A percentile compares a stretch with the other conserved stretches of the same genome.
These are phyloP conservation scores for Pichia sp. DNA, from an alignment of 1,139 yeast species.

Conservation along the genomic window DNA sequence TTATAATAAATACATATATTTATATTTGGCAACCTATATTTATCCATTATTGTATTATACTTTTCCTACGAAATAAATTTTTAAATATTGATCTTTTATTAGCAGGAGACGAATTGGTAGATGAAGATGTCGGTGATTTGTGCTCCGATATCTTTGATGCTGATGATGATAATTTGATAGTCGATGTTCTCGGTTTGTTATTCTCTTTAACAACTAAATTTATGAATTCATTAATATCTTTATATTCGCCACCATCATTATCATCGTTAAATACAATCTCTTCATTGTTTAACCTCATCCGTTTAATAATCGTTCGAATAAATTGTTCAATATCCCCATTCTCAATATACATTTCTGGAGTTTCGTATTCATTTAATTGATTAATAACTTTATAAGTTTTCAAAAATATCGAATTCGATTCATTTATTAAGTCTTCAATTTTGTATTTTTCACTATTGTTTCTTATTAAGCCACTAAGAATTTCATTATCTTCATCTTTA, in stretches of 20 bases:
- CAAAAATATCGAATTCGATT: slow-evolving; percentile 36
- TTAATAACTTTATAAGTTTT: slow-evolving; percentile 35
- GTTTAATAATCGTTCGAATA: background rate
- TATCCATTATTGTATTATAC: background rate
- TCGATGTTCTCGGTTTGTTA: background rate
- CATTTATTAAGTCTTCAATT: slow-evolving; percentile 42
- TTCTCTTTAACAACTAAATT: background rate
- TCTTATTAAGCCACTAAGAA: slow-evolving; percentile 21
- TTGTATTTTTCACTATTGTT: slow-evolving; percentile 27
- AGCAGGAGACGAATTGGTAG: background rate
- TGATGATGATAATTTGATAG: background rate
- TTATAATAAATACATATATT: background rate
- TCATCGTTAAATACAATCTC: background rate
- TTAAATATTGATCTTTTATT: background rate
- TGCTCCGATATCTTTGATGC: background rate
- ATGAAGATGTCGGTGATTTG: background rate
- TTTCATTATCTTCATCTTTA: slow-evolving; percentile 23
- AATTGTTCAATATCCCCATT: slow-evolving; percentile 29
- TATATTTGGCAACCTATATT: background rate
- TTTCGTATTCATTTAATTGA: slow-evolving; percentile 36
- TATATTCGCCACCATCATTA: background rate
- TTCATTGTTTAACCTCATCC: background rate
- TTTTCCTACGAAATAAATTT: slow-evolving; percentile 1
- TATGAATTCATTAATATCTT: background rate
- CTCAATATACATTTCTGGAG: slow-evolving; percentile 37